These are phyloP conservation scores for Botryobasidium botryosum DNA, from an alignment of 768 basidiomycete species.

Conservation along the genomic window DNA sequence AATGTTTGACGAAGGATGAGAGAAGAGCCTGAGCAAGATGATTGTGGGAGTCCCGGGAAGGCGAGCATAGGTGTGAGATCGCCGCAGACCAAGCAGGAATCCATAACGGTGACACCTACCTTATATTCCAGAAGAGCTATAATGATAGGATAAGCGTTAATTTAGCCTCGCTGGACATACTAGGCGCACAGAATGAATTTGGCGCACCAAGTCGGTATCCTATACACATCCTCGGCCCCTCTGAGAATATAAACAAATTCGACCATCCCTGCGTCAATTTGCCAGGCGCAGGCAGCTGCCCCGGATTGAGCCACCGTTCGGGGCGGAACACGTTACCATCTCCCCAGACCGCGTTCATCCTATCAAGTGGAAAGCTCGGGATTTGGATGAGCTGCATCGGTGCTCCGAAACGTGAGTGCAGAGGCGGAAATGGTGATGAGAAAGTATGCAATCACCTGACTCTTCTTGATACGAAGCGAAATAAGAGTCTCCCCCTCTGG, in stretches of 20 bases:
- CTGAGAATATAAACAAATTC: conserved; percentile 4
- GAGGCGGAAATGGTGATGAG: conserved; percentile 1
- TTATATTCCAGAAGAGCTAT: conserved; percentile 26
- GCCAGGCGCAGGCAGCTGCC: background rate
- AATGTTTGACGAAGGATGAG: conserved; percentile 22
- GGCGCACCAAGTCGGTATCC: conserved; percentile 11
- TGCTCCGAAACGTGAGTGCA: background rate
- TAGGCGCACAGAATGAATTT: background rate
- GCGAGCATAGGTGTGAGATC: too few relatives aligned
- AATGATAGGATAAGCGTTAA: conserved; percentile 12
- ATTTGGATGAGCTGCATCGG: conserved; percentile 21
- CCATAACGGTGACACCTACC: too few relatives aligned
- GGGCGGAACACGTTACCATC: conserved; percentile 24
- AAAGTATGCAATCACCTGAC: conserved; percentile 20
- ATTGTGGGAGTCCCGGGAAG: too few relatives aligned
- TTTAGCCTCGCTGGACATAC: background rate
- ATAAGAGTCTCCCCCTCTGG: conserved; percentile 17
- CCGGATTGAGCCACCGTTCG: conserved; percentile 21
- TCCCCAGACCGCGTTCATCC: conserved; percentile 23
- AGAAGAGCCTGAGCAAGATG: too few relatives aligned
- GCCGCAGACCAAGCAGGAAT: too few relatives aligned
- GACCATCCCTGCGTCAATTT: conserved; percentile 16
- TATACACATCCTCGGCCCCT: conserved; percentile 8
- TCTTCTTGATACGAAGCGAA: conserved; percentile 20
- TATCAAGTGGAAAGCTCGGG: conserved; percentile 22